phyloP scores from a whole-genome alignment of 257 asterid species.

The Solanum stenotomum region DNA sequence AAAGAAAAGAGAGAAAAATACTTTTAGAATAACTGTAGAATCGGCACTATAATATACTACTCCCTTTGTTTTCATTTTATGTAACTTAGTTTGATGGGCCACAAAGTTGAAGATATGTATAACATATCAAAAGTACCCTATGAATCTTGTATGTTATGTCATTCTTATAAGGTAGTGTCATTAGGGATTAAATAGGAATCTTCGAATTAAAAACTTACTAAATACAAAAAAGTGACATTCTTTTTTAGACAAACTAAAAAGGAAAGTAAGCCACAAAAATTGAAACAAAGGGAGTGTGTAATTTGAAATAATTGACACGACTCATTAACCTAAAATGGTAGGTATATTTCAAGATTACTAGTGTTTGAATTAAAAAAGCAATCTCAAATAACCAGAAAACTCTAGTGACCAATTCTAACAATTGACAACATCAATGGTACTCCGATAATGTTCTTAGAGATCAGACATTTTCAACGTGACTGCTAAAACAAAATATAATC shows the following conservation, averaged over 20 bases:
- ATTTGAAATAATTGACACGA: not conserved
- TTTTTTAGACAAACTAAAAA: not conserved
- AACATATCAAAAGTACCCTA: no score
- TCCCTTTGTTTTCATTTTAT: no score
- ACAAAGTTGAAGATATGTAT: no score
- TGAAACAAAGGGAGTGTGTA: not conserved
- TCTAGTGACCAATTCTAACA: not conserved
- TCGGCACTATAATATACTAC: no score
- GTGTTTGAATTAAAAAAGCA: no score
- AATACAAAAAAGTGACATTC: not conserved
- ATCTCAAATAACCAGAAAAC: no score
- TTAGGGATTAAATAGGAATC: not conserved
- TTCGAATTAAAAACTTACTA: not conserved
- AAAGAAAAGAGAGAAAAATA: no score
- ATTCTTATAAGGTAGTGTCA: not conserved
- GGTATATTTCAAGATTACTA: no score
- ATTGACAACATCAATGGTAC: not conserved
- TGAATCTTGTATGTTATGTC: not conserved
- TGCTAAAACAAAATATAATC: not conserved
- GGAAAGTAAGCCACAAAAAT: not conserved
- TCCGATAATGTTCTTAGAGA: not conserved
- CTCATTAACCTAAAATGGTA: not conserved
- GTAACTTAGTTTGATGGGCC: no score
- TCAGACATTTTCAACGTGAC: not conserved
- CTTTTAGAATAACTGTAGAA: no score